phyloP scores from a whole-genome alignment of 495 filamentous ascomycete genomes.

The Cryomyces minteri region DNA sequence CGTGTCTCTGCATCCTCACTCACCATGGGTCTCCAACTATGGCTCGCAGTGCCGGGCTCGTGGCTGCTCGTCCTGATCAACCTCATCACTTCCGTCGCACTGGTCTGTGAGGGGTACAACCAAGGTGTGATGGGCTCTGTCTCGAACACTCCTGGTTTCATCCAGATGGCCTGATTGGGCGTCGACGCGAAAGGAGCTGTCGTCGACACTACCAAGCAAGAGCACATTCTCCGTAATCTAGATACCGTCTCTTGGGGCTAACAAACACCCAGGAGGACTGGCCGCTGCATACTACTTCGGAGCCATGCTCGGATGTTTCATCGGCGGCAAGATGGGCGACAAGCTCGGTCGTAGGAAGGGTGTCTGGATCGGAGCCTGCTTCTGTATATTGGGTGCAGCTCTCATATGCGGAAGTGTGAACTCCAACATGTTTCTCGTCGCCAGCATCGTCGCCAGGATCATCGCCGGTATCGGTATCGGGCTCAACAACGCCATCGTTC shows the following conservation, averaged over 20 bases:
- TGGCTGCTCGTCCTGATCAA: background rate
- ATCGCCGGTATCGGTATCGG: constrained; percentile 1
- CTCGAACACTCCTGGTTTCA: background rate
- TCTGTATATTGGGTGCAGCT: background rate
- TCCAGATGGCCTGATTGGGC: background rate
- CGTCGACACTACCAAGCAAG: background rate
- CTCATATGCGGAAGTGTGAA: background rate
- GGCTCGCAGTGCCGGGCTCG: background rate
- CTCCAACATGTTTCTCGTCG: background rate
- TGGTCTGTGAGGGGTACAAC: background rate
- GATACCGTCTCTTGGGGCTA: background rate
- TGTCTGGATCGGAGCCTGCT: background rate
- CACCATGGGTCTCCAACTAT: background rate
- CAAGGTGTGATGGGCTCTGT: background rate
- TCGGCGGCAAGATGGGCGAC: background rate
- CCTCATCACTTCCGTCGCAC: background rate
- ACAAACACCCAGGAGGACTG: background rate
- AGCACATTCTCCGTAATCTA: background rate
- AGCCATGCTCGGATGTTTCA: background rate
- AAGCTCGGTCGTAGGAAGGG: constrained; percentile 1
- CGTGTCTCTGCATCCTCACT: background rate
- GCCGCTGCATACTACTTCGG: background rate
- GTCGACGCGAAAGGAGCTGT: background rate
- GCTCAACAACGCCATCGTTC: constrained; percentile 1
- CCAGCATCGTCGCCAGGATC: too few relatives aligned